Base-by-base conservation (phyloP, 2,329 filamentous ascomycete species). In the Alternaria conjuncta region DNA sequence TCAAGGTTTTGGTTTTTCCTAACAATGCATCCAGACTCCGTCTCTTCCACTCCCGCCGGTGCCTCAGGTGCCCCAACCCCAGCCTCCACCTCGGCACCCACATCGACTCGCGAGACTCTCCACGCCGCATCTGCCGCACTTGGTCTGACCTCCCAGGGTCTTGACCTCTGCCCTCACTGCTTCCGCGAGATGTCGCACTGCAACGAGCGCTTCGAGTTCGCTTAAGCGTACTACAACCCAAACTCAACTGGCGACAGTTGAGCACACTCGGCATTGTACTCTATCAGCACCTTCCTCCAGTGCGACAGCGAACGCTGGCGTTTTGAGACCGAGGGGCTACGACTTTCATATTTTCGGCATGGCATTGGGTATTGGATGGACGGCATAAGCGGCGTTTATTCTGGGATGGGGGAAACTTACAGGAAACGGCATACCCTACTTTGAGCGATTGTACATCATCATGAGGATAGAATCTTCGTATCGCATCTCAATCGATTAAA, bases 141-240 rank as follows among this genome's bases (percentile, higher is more conserved):
- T 21, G 60, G 60, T 6, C 51, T 63, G 57, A 69, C 63, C 12
- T 67, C 60, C 3, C 71, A 74, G 50, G 71, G 71, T 9, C 61
- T 74, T 13, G 67, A 72, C 49, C 70, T 74, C 2, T 74, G 71
- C 63, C 71, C 71, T 47, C 71, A 74, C 55, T 74, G 71, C 69
- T 74, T 69, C 60, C 70, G 71, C 11, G 71, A 74, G 58, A 67
- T 71, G 66, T 67, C 65, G 49, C 71, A 74, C 46, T 74, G 71
- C 66, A 69, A 69, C 20, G 71, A 74, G 60, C 59, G 71, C 4
- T 74, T 72, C 57, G 70, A 70, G 12, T 71, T 74, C 18, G 71
- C 68, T 55, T 74, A 61, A 56, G 15, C n/a, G 20, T 3, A 8
- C 7, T 9, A 44, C 28, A 23, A 41, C 12, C 4, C 9, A n/a